Evolutionary conservation across 2,329 filamentous ascomycete species (phyloP).

Genomic region (Neobulgaria alba): DNA sequence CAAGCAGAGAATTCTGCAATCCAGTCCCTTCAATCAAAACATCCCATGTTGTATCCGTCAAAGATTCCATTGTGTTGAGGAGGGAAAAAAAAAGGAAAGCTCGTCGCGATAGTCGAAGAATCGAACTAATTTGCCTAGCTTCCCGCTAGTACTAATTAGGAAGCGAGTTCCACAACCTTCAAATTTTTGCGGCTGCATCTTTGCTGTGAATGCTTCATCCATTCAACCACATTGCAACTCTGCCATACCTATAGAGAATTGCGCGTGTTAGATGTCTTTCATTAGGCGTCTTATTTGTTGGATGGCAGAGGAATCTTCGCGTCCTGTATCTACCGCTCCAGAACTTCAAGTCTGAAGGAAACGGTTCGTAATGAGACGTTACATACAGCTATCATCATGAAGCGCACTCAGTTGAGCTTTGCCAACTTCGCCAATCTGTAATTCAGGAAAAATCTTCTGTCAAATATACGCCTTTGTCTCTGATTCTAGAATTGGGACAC

Average conservation of each 20-base stretch:
- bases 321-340: conserved; percentile 84
- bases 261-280: conserved; percentile 39
- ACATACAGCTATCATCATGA: too few species aligned
- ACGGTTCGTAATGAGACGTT: conserved; percentile 77
- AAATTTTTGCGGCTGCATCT: conserved; percentile 15
- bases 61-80: conserved; percentile 54
- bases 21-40: conserved; percentile 72
- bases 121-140: conserved; percentile 10
- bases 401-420: too few species aligned
- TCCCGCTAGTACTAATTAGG: conserved; percentile 11
- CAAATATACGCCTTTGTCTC: too few species aligned
- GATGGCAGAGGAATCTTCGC: conserved; percentile 58
- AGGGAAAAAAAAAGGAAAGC: conserved; percentile 11
- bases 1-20: conserved; percentile 69
- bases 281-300: conserved; percentile 44
- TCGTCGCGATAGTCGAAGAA: too few species aligned
- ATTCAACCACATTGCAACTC: conserved; percentile 33
- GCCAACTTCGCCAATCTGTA: too few species aligned
- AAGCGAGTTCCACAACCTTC: conserved; percentile 6
- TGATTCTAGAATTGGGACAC: too few species aligned
- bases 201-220: conserved; percentile 29
- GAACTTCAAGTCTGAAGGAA: conserved; percentile 64
- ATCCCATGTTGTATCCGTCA: conserved; percentile 70
- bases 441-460: too few species aligned
- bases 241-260: conserved; percentile 28